Evolutionary conservation across 139 green algal genomes (phyloP).

Genomic region (Haematococcus sp.): DNA sequence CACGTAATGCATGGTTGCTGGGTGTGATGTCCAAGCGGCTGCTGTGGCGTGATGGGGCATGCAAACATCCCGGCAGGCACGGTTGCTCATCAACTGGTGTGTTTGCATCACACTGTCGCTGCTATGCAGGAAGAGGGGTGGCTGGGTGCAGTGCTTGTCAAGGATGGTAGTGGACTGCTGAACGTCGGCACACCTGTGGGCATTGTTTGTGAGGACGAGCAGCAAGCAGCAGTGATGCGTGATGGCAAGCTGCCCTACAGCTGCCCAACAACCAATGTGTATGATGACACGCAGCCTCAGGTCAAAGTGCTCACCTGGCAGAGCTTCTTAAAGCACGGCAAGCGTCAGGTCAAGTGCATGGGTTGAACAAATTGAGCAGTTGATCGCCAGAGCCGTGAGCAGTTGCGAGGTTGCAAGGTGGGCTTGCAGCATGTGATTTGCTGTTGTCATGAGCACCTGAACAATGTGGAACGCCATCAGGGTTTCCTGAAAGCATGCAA

Average conservation of each 20-base stretch:
- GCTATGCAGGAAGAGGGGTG: constrained; percentile 18
- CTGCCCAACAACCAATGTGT: constrained; percentile 27
- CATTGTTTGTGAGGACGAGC: constrained; percentile 1
- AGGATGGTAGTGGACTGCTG: background rate
- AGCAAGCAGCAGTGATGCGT: background rate
- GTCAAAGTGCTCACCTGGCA: constrained; percentile 24
- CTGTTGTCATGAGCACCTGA: too few species aligned
- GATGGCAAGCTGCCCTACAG: background rate
- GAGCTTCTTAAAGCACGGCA: constrained; percentile 10
- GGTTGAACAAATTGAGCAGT: constrained; percentile 3
- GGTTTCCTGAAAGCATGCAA: too few species aligned
- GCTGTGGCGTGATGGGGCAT: too few species aligned
- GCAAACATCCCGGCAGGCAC: too few species aligned
- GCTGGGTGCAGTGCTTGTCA: background rate
- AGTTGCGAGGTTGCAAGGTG: too few species aligned
- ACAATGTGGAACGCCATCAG: too few species aligned
- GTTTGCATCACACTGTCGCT: too few species aligned
- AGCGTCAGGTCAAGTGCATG: constrained; percentile 28
- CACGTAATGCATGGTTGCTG: too few species aligned
- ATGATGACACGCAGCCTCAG: constrained; percentile 19
- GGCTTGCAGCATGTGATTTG: too few species aligned
- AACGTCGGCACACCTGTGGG: constrained; percentile 13
- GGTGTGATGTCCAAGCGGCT: too few species aligned
- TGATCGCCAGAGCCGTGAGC: background rate
- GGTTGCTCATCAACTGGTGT: too few species aligned